Conservation (phyloP, 2,329 filamentous ascomycete species). For the Verticillium nubilum region DNA sequence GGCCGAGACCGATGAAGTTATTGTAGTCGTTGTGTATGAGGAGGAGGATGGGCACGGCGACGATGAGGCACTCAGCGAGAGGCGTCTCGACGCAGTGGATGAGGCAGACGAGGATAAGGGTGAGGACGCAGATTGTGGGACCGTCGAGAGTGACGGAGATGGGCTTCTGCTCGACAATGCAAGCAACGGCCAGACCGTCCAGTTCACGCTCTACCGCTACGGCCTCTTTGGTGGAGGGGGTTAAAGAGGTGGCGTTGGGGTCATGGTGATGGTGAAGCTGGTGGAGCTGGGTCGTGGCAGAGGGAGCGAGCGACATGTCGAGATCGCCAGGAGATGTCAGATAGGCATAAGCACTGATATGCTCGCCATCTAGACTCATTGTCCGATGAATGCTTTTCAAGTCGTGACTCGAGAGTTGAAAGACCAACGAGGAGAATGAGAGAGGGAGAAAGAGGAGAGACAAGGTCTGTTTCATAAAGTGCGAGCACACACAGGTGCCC, state of each 20-base stretch:
- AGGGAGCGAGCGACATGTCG: conserved; percentile 11
- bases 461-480: background rate
- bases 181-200: conserved; percentile 25
- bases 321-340: background rate
- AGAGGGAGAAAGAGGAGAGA: background rate
- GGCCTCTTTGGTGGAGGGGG: background rate
- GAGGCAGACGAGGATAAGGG: conserved; percentile 40
- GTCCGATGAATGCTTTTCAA: background rate
- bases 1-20: conserved; percentile 71
- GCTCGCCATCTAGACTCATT: conserved; percentile 5
- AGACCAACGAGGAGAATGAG: background rate
- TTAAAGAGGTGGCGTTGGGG: background rate
- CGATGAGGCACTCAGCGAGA: conserved; percentile 43
- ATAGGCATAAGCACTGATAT: conserved; percentile 12
- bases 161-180: conserved; percentile 38
- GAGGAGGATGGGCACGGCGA: conserved; percentile 40
- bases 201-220: conserved; percentile 8
- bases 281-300: conserved; percentile 6
- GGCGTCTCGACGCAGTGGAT: conserved; percentile 45
- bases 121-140: conserved; percentile 37
- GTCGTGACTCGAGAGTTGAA: background rate
- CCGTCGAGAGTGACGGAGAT: conserved; percentile 49
- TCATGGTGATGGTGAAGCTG: conserved; percentile 6
- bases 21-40: conserved; percentile 66
- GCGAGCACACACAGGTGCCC: background rate